Evolutionary conservation across 345 rosid genomes (phyloP).

Genomic region (Lumnitzera littorea): DNA sequence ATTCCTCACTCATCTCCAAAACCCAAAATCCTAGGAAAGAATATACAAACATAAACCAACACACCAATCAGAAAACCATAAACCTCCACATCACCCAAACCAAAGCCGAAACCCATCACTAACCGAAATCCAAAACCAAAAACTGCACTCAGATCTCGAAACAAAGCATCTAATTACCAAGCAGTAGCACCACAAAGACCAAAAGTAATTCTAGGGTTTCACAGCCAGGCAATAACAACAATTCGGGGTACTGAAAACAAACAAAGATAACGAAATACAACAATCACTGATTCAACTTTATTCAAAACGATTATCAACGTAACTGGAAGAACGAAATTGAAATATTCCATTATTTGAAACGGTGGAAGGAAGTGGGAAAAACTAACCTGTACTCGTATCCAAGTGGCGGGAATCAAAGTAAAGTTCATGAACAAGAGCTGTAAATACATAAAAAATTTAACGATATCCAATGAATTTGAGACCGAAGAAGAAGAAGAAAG

Average conservation of each 20-base stretch:
- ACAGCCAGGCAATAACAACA: neutral
- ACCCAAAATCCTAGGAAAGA: constrained; percentile 21
- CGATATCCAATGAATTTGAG: no score
- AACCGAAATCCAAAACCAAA: constrained; percentile 18
- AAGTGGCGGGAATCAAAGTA: constrained; percentile 53
- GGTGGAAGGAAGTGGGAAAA: constrained; percentile 6
- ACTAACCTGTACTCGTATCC: constrained; percentile 35
- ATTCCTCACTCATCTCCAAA: constrained; percentile 36
- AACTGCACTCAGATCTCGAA: constrained; percentile 3
- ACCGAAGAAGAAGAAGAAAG: no score
- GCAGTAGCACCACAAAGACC: neutral
- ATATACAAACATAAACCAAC: constrained; percentile 2
- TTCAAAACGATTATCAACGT: no score
- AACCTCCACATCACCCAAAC: constrained; percentile 10
- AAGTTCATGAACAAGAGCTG: constrained; percentile 28
- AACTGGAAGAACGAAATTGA: neutral
- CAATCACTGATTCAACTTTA: no score
- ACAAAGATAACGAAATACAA: neutral
- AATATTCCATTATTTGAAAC: neutral
- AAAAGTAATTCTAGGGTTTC: constrained; percentile 12
- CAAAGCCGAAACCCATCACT: constrained; percentile 3
- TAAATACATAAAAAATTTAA: no score
- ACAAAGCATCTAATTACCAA: neutral
- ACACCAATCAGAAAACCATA: constrained; percentile 5
- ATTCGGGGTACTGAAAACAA: constrained; percentile 10